A percentile compares a stretch with the other conserved stretches of the same genome.
These are phyloP conservation scores for Cercospora nicotianae DNA, from an alignment of 2,329 filamentous ascomycete species.

Conservation along the genomic window DNA sequence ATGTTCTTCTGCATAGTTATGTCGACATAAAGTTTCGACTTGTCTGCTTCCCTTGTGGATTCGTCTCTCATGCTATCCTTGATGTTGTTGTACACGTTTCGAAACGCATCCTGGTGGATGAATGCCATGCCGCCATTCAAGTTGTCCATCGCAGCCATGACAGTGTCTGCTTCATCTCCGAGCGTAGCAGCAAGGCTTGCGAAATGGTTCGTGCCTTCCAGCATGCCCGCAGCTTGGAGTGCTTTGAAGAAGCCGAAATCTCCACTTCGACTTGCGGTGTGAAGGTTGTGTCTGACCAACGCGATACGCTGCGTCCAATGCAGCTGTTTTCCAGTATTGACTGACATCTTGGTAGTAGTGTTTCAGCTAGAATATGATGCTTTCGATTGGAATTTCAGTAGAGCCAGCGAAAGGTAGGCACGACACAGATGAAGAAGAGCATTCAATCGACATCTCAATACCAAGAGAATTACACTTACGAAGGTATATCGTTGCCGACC, in stretches of 20 bases:
- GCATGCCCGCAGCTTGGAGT: constrained; percentile 46
- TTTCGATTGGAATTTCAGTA: background rate
- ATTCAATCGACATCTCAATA: constrained; percentile 13
- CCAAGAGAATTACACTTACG: constrained; percentile 12
- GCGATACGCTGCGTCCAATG: constrained; percentile 51
- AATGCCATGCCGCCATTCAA: constrained; percentile 49
- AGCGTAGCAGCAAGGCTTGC: constrained; percentile 44
- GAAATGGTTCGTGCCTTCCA: constrained; percentile 49
- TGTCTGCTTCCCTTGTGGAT: constrained; percentile 32
- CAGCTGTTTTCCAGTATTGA: constrained; percentile 37
- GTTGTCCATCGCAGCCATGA: constrained; percentile 49
- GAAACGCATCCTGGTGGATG: constrained; percentile 50
- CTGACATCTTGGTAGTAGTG: constrained; percentile 24
- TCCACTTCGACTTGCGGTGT: constrained; percentile 45
- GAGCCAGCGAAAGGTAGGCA: constrained; percentile 13
- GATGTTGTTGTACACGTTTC: constrained; percentile 47
- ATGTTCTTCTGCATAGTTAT: constrained; percentile 48
- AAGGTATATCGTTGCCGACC: constrained; percentile 20
- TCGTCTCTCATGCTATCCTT: constrained; percentile 41
- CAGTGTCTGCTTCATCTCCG: constrained; percentile 45
- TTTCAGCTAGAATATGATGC: background rate
- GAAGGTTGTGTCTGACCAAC: constrained; percentile 48
- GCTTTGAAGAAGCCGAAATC: constrained; percentile 52
- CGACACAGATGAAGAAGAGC: background rate
- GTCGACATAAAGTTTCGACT: constrained; percentile 46